phyloP scores from a whole-genome alignment of 1,139 yeast species.

The Diutina rugosa region DNA sequence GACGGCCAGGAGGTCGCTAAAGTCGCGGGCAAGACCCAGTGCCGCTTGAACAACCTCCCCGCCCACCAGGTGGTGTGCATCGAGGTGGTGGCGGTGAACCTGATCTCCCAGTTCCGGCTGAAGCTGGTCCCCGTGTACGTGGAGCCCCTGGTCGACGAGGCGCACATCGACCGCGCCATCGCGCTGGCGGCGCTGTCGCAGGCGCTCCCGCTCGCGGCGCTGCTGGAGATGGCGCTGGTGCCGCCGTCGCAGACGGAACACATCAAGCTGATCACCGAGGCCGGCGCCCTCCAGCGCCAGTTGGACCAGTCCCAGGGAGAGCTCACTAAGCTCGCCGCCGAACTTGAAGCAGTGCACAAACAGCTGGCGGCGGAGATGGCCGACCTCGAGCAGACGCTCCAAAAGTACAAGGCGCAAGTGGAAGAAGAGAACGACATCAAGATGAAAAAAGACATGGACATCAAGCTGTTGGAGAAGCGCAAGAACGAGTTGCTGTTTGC shows the following conservation, averaged over 20 bases:
- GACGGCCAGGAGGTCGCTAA: conserved; percentile 28
- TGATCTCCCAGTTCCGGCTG: conserved; percentile 22
- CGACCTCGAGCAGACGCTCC: conserved; percentile 11
- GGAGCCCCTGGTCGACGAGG: background rate
- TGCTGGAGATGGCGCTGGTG: background rate
- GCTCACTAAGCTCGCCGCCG: conserved; percentile 13
- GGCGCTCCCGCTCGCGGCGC: background rate
- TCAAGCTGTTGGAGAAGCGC: conserved; percentile 20
- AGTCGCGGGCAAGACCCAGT: conserved; percentile 19
- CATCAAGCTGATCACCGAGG: conserved; percentile 9
- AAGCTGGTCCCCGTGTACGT: conserved; percentile 21
- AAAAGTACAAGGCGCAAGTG: conserved; percentile 14
- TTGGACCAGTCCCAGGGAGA: conserved; percentile 18
- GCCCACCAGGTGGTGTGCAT: conserved; percentile 20
- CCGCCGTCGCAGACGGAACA: conserved; percentile 7
- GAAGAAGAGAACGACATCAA: conserved; percentile 20
- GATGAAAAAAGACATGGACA: conserved; percentile 18
- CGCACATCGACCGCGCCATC: background rate
- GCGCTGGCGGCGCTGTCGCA: background rate
- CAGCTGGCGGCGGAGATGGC: conserved; percentile 12
- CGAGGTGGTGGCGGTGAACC: conserved; percentile 27
- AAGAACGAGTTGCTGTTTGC: conserved; percentile 18
- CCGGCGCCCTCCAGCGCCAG: conserved; percentile 13
- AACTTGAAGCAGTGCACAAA: conserved; percentile 13
- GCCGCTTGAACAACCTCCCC: conserved; percentile 22